Conservation (phyloP, 306 rosid genomes). For the cucumber (Cucumis sativus) region DNA sequence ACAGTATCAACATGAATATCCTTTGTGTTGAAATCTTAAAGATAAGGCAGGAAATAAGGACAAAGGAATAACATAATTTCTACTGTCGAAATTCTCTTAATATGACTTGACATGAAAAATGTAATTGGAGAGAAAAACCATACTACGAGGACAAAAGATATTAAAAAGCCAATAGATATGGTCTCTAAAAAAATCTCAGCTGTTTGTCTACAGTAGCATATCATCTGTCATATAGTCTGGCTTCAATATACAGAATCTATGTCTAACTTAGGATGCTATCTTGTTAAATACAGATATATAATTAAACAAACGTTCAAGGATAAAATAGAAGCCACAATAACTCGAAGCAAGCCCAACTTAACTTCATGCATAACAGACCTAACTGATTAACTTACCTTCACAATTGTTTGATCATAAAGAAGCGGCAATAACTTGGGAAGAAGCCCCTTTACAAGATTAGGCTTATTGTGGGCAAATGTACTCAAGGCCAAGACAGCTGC, state of each 20-base stretch:
- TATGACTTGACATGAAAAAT: background rate
- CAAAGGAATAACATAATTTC: background rate
- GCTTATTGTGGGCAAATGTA: constrained; percentile 98
- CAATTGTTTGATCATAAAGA: constrained; percentile 94
- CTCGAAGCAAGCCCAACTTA: background rate
- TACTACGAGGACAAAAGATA: background rate
- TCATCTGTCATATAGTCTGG: background rate
- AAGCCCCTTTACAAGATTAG: constrained; percentile 87
- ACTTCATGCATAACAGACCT: background rate
- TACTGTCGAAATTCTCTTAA: background rate
- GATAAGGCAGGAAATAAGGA: background rate
- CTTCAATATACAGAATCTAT: background rate
- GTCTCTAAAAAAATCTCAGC: background rate
- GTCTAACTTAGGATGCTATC: background rate
- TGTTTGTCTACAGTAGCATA: background rate
- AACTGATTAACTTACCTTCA: constrained; percentile 72
- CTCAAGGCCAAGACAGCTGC: constrained; percentile 98
- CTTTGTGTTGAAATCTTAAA: background rate
- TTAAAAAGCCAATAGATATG: background rate
- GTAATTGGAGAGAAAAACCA: background rate
- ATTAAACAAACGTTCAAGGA: background rate
- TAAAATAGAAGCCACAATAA: background rate
- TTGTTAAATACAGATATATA: background rate
- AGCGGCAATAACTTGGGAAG: constrained; percentile 92
- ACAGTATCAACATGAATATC: background rate